Percentiles rank a stretch among this genome's conserved stretches.
These are phyloP conservation scores for Zelonia costaricensis DNA, from an alignment of 208 protist species.

Conservation along the genomic window DNA sequence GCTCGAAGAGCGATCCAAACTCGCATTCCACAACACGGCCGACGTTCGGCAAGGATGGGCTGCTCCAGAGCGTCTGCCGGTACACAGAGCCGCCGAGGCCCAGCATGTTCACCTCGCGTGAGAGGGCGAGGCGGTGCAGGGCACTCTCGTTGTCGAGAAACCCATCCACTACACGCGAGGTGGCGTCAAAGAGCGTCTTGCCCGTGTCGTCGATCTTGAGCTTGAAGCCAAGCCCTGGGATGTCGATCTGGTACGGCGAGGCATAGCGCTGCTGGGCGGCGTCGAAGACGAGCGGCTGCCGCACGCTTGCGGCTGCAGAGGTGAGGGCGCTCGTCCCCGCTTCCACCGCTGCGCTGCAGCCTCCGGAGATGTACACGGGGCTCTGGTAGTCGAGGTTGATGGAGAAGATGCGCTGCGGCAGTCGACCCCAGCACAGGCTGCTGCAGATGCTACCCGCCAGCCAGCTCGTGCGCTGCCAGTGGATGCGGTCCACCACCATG, in stretches of 20 bases:
- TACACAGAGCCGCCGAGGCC: constrained; percentile 82
- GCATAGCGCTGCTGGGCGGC: constrained; percentile 38
- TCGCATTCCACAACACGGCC: constrained; percentile 43
- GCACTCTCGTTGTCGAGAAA: constrained; percentile 89
- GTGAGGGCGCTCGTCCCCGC: background rate
- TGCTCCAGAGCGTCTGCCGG: constrained; percentile 79
- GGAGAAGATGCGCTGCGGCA: constrained; percentile 78
- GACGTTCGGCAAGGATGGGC: constrained; percentile 69
- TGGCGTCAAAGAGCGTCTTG: constrained; percentile 52
- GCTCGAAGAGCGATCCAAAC: constrained; percentile 63
- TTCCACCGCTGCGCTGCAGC: background rate
- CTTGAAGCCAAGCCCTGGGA: constrained; percentile 63
- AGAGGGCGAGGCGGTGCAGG: constrained; percentile 64
- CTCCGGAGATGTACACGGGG: constrained; percentile 51
- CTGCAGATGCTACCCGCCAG: constrained; percentile 67
- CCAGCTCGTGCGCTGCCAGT: constrained; percentile 87
- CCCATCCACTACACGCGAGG: constrained; percentile 58
- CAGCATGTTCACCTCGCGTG: constrained; percentile 85
- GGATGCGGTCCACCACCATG: constrained; percentile 77
- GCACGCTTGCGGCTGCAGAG: background rate
- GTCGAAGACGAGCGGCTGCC: constrained; percentile 45
- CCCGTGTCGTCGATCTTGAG: constrained; percentile 66
- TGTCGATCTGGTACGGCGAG: constrained; percentile 47
- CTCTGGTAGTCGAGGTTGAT: constrained; percentile 77
- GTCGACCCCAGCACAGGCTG: constrained; percentile 74